phyloP scores from a whole-genome alignment of 768 basidiomycete species.

The Gloeophyllum trabeum region DNA sequence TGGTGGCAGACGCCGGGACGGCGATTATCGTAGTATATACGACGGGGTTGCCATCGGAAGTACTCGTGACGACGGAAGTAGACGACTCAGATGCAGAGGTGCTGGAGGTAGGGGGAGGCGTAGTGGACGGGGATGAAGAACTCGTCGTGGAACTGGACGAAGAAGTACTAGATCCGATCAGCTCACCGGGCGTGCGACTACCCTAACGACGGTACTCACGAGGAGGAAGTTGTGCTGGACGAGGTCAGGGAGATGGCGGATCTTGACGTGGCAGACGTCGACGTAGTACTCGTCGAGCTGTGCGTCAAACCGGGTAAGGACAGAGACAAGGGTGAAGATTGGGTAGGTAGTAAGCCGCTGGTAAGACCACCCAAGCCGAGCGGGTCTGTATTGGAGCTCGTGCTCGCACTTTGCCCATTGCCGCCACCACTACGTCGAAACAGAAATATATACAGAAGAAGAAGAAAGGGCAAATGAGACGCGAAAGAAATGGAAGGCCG shows the following conservation, averaged over 20 bases:
- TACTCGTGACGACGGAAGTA: slow-evolving; percentile 1
- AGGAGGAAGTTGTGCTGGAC: not conserved
- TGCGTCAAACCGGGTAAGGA: too few relatives aligned
- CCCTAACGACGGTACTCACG: not conserved
- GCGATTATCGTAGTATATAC: slow-evolving; percentile 15
- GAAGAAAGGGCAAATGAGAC: too few relatives aligned
- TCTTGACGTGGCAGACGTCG: not conserved
- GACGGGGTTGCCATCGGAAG: slow-evolving; percentile 7
- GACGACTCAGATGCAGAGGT: not conserved
- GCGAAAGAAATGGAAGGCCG: too few relatives aligned
- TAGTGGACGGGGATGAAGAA: not conserved
- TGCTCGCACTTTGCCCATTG: too few relatives aligned
- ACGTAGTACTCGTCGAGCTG: too few relatives aligned
- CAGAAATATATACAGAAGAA: too few relatives aligned
- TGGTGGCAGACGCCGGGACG: slow-evolving; percentile 15
- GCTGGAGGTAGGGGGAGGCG: not conserved
- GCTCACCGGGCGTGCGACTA: not conserved
- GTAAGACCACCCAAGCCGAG: too few relatives aligned
- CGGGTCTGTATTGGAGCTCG: too few relatives aligned
- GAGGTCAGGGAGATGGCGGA: not conserved
- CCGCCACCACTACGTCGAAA: too few relatives aligned
- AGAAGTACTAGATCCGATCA: too few relatives aligned
- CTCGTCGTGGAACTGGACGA: not conserved
- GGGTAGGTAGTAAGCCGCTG: too few relatives aligned
- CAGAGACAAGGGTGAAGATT: too few relatives aligned